A percentile compares a stretch with the other conserved stretches of the same genome.
These are phyloP conservation scores for Penstemon barbatus DNA, from an alignment of 257 asterid genomes.

Conservation along the genomic window DNA sequence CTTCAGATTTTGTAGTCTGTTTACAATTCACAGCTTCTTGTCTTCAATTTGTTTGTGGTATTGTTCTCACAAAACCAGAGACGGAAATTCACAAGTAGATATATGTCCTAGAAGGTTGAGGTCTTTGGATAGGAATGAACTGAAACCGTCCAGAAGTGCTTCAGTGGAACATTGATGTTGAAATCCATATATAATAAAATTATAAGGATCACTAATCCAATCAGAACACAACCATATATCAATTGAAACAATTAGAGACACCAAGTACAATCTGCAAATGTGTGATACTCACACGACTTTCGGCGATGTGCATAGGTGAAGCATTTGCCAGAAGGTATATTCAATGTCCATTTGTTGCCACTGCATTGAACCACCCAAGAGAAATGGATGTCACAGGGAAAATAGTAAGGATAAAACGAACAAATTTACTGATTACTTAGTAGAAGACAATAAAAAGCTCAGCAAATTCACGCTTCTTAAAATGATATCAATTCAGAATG, in stretches of 20 bases:
- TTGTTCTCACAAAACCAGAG: not conserved
- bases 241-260: conserved; percentile 13
- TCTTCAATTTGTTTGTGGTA: not conserved
- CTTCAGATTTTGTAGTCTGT: conserved; percentile 17
- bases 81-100: not conserved
- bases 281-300: conserved; percentile 91
- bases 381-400: conserved; percentile 28
- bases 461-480: conserved; percentile 9
- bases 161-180: too few species aligned
- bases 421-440: conserved; percentile 10
- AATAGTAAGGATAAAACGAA: not conserved
- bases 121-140: too few species aligned
- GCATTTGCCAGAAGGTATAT: conserved; percentile 99
- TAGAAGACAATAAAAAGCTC: conserved; percentile 5
- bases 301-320: conserved; percentile 91
- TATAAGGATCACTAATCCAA: conserved; percentile 3
- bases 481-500: not conserved
- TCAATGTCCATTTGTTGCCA: conserved; percentile 99
- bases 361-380: conserved; percentile 48
- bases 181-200: not conserved
- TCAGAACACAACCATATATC: conserved; percentile 18
- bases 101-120: not conserved
- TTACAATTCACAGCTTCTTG: conserved; percentile 7
- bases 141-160: too few species aligned
- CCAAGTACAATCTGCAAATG: conserved; percentile 27